Conservation (phyloP, 305 asterid genomes). For the Fraxinus floribunda region DNA sequence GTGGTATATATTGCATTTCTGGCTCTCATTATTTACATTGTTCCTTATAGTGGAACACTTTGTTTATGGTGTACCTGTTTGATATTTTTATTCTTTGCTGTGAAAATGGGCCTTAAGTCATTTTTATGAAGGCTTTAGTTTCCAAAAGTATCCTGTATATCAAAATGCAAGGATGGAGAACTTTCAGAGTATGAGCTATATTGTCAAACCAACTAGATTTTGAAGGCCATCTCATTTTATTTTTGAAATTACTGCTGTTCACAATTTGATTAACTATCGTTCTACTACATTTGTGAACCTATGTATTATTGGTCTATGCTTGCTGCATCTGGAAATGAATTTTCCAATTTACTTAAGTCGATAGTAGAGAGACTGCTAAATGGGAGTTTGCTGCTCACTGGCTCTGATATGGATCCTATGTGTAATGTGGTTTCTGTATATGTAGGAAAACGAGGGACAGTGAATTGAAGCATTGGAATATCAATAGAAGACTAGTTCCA, state of each 20-base stretch:
- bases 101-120: neutral
- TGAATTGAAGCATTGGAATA: neutral
- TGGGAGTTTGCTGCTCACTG: neutral
- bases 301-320: no score
- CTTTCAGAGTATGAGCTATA: slow-evolving; percentile 9
- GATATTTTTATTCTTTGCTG: slow-evolving; percentile 14
- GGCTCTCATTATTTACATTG: neutral
- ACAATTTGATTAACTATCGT: neutral
- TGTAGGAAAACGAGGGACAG: neutral
- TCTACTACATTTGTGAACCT: no score
- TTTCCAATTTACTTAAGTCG: neutral
- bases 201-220: slow-evolving; percentile 3
- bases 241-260: neutral
- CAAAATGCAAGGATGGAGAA: slow-evolving; percentile 18
- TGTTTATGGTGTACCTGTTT: slow-evolving; percentile 1
- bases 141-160: neutral
- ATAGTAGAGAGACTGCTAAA: neutral
- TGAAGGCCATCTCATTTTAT: slow-evolving; percentile 4
- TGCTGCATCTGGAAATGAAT: no score
- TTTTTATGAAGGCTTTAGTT: neutral
- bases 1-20: slow-evolving; percentile 56
- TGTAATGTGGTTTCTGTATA: neutral
- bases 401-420: neutral
- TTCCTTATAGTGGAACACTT: slow-evolving; percentile 11
- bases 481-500: neutral